Evolutionary conservation across 441 rosid genomes (phyloP), one percentile per base, ranked within the genome.

Genomic region (Populus hybrid): DNA sequence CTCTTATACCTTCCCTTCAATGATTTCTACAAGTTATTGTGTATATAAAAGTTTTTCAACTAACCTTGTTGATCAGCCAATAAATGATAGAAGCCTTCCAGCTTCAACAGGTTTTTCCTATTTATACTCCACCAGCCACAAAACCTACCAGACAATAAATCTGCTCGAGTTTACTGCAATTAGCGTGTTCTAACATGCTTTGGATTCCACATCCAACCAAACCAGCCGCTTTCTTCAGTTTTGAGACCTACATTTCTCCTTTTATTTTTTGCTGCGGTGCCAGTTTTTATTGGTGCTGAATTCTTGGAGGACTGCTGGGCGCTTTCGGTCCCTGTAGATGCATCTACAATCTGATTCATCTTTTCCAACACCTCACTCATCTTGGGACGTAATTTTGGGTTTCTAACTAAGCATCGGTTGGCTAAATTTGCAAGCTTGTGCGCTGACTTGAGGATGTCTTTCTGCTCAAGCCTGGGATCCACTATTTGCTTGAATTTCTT

Each of bases 291-390:
- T 18, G 85, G 75, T 20, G 23, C 34, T 63, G 79, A 57, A 34
- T 57, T 78, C n/a, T 11, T 50, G 73, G 57, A 38, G 38, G 73
- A 67, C 30, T 65, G 23, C 32, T 2, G 71, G 11, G 74, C 71
- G 72, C 79, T 84, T 76, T 81, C 82, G 0, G 75, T 76, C 73
- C 69, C 88, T 14, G 86, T 66, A 21, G 91, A 82, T 50, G 86
- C 82, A 70, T 86, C 91, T 12, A 81, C 85, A 64, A 93, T 87
- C 79, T 76, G 75, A 46, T 67, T 89, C 80, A 93, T 85, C 97
- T 89, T 89, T 78, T 85, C 91, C 81, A 95, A 82, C 80, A 94
- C 99, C 83, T 94, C 93, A 35, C 97, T 94, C 99, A 95, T 95
- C 89, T 87, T 90, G 10, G 98, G 99, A 35, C 98, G 94, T 57